A percentile compares a stretch with the other conserved stretches of the same genome.
These are phyloP conservation scores for Solanum arcanum DNA, from an alignment of 257 asterid species.

Conservation along the genomic window DNA sequence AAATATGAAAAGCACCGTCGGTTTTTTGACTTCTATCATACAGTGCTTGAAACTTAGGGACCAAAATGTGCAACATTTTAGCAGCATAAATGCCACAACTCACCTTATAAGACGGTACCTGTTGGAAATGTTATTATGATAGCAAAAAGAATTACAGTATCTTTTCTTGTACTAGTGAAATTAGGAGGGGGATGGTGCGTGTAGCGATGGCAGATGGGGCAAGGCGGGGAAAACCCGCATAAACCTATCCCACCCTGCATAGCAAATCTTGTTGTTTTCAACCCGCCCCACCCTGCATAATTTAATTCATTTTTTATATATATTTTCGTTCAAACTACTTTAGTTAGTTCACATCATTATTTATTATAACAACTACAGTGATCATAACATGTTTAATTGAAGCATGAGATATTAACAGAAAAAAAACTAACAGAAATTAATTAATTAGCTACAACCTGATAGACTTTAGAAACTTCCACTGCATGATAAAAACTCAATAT, in stretches of 20 bases:
- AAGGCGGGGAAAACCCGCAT: not conserved
- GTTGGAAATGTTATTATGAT: conserved; percentile 22
- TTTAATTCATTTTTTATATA: not conserved
- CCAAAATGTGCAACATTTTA: conserved; percentile 12
- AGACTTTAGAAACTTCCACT: not conserved
- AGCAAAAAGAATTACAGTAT: conserved; percentile 22
- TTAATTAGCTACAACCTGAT: not conserved
- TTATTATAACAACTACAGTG: not conserved
- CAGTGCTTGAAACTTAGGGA: conserved; percentile 18
- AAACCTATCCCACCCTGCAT: not conserved
- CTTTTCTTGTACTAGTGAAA: conserved; percentile 19
- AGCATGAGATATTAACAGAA: not conserved
- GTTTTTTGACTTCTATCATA: conserved; percentile 5
- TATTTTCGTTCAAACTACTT: not conserved
- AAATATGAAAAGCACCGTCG: conserved; percentile 3
- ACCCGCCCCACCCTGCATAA: not conserved
- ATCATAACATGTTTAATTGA: not conserved
- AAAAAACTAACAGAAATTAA: not conserved
- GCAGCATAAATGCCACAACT: conserved; percentile 6
- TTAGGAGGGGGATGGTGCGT: conserved; percentile 22
- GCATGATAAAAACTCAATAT: not conserved
- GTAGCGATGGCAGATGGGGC: not conserved
- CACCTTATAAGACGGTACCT: conserved; percentile 14
- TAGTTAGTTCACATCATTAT: not conserved
- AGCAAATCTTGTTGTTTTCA: not conserved